These are phyloP conservation scores for Pythium guiyangense DNA, from an alignment of 352 stramenopile genomes.

Conservation along the genomic window DNA sequence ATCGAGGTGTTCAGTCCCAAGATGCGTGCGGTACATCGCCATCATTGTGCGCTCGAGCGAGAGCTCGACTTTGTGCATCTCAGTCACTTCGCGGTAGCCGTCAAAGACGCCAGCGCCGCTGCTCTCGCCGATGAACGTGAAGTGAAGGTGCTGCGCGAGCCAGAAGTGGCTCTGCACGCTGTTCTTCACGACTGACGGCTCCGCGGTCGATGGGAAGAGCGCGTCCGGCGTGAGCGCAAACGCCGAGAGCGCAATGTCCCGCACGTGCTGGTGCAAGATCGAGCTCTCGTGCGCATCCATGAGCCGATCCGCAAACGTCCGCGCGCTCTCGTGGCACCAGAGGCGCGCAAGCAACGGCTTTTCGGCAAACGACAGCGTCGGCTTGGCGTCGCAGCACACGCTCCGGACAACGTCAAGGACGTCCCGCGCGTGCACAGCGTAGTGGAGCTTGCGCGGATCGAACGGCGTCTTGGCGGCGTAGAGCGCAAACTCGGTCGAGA, in stretches of 20 bases:
- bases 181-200: constrained; percentile 14
- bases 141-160: constrained; percentile 44
- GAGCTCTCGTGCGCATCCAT: constrained; percentile 24
- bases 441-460: constrained; percentile 43
- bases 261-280: constrained; percentile 37
- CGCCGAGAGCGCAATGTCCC: constrained; percentile 34
- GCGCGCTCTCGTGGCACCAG: constrained; percentile 68
- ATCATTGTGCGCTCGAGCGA: constrained; percentile 55
- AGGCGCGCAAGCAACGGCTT: constrained; percentile 49
- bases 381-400: constrained; percentile 34
- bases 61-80: constrained; percentile 45
- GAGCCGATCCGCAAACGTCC: constrained; percentile 50
- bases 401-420: constrained; percentile 40
- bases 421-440: constrained; percentile 32
- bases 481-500: constrained; percentile 17
- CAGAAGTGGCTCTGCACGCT: constrained; percentile 22
- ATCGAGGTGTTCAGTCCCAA: constrained; percentile 29
- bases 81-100: constrained; percentile 52
- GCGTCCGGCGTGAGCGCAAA: constrained; percentile 41
- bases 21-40: constrained; percentile 32
- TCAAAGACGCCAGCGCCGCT: constrained; percentile 29
- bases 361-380: constrained; percentile 29
- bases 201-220: constrained; percentile 24
- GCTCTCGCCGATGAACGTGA: constrained; percentile 51
- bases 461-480: constrained; percentile 15